Base-by-base conservation (phyloP, 1,284 basidiomycete genomes). In the Volvariella volvacea region DNA sequence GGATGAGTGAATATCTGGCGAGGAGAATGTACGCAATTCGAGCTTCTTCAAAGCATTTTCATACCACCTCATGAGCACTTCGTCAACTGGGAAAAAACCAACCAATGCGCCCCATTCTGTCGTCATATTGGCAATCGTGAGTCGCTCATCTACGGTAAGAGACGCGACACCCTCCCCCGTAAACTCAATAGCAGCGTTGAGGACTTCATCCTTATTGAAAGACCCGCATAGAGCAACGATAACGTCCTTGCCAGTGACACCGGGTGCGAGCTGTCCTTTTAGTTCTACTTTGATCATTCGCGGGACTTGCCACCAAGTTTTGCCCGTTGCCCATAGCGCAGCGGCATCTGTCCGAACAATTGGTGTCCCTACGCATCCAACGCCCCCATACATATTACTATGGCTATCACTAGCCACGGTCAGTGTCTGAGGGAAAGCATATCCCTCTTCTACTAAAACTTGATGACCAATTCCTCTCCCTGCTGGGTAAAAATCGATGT, bases 261-360 rank as follows among this genome's bases (percentile, higher is more conserved):
- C 96, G 0, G 85, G 78, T 0, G 88, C 74, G 0, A 98, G 76
- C 49, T 71, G 70, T 10, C 95, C 95, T 48, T 76, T 81, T 34
- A 99, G 73, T 58, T 97, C 92, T 48, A 99, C 95, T 50, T 92
- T 92, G 63, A 99, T 80, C 76, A 97, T 93, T 7, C 92, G 81
- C 4, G 95, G 95, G 20, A 99, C 88, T 70, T 99, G 95, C 96
- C 95, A 99, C 95, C 95, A 99, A 3, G 96, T 99, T 66, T 92
- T 92, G 34, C 95, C 92, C 0, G 96, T 99, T 2, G 96, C 93
- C 95, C 95, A 99, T 15, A 99, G 82, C 1, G 95, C 94, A 0
- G 92, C 92, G 15, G 91, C 90, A 53, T 94, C 92, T 16, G 90
- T 93, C 37, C 91, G 79, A 3, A 94, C 95, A 53, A 99, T 96